These are phyloP conservation scores for Erucastrum elatum DNA, from an alignment of 345 rosid species.

Conservation along the genomic window DNA sequence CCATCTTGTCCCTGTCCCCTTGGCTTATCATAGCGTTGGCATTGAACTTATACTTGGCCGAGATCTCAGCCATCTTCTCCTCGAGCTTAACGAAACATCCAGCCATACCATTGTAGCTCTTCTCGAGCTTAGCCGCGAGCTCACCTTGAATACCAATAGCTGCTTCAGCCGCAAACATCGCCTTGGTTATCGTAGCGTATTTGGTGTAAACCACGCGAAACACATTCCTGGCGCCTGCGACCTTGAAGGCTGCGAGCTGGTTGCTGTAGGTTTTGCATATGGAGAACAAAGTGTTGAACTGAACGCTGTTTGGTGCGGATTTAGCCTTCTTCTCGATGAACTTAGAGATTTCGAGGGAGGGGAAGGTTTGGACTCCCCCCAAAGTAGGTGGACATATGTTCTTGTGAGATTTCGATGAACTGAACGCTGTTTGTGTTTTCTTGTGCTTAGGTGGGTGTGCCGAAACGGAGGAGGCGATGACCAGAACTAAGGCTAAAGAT, in stretches of 20 bases:
- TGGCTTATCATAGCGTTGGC: slow-evolving; percentile 15
- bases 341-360: slow-evolving; percentile 8
- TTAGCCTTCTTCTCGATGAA: neutral
- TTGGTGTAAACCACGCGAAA: neutral
- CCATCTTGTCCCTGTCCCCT: neutral
- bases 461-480: slow-evolving; percentile 18
- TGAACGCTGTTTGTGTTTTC: neutral
- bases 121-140: neutral
- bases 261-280: slow-evolving; percentile 18
- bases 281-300: slow-evolving; percentile 4
- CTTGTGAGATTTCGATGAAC: neutral
- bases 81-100: neutral
- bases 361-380: slow-evolving; percentile 13
- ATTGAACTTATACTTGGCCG: slow-evolving; percentile 5
- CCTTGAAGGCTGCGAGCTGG: neutral
- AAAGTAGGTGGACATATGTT: slow-evolving; percentile 19
- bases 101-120: slow-evolving; percentile 20
- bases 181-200: neutral
- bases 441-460: slow-evolving; percentile 23
- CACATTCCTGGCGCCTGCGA: neutral
- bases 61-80: neutral
- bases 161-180: slow-evolving; percentile 6
- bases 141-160: slow-evolving; percentile 2
- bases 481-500: slow-evolving; percentile 32
- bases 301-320: neutral